These are phyloP conservation scores for Penicillium sp. DNA, from an alignment of 2,329 filamentous ascomycete genomes.

Conservation along the genomic window DNA sequence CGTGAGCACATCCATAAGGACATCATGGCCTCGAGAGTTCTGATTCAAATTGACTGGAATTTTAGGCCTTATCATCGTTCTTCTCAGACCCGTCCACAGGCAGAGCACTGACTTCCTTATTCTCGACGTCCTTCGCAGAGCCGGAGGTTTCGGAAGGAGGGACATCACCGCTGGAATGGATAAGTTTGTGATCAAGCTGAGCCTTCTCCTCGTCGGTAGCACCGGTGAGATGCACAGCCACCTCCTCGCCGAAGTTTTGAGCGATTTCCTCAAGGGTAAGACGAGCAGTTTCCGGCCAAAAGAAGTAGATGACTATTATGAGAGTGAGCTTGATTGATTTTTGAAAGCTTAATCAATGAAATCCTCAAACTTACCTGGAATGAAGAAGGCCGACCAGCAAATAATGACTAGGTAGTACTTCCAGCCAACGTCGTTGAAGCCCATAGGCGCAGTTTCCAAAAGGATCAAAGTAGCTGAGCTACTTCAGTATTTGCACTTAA, in stretches of 20 bases:
- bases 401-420: constrained; percentile 57
- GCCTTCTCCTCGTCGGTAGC: constrained; percentile 46
- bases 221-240: constrained; percentile 52
- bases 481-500: not conserved
- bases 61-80: not conserved
- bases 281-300: constrained; percentile 48
- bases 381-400: constrained; percentile 48
- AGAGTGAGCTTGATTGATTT: constrained; percentile 7
- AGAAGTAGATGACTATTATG: constrained; percentile 47
- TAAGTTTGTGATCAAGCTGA: constrained; percentile 23
- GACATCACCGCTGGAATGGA: not conserved
- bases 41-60: no score
- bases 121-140: not conserved
- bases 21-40: no score
- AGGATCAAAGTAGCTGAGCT: constrained; percentile 51
- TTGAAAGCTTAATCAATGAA: not conserved
- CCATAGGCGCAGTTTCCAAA: constrained; percentile 52
- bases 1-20: no score
- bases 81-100: not conserved
- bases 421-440: constrained; percentile 53
- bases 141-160: not conserved
- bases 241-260: constrained; percentile 55
- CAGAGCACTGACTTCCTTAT: not conserved
- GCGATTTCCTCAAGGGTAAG: constrained; percentile 53
- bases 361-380: constrained; percentile 36